Percentiles rank a stretch among this genome's conserved stretches.
Evolutionary conservation across 2,329 filamentous ascomycete species (phyloP).

Genomic region (Apiospora koreana): DNA sequence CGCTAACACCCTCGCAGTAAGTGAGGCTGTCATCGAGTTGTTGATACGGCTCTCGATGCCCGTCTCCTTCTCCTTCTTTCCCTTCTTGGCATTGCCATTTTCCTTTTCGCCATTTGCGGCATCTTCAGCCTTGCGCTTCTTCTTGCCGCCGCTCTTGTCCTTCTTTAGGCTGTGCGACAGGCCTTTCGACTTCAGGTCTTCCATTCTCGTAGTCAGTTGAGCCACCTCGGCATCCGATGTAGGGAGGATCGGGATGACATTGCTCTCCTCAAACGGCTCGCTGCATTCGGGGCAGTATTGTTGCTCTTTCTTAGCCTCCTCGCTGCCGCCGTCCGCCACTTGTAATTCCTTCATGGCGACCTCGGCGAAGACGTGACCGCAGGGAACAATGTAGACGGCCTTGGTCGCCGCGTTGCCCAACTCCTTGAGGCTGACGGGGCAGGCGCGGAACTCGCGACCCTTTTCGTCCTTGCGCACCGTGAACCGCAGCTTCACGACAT

Average conservation of each 20-base stretch:
- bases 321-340: slow-evolving; percentile 20
- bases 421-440: slow-evolving; percentile 84
- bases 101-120: slow-evolving; percentile 18
- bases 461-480: slow-evolving; percentile 44
- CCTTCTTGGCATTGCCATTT: slow-evolving; percentile 50
- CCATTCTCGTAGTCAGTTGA: slow-evolving; percentile 58
- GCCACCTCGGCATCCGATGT: slow-evolving; percentile 70
- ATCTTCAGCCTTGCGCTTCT: slow-evolving; percentile 54
- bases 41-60: slow-evolving; percentile 67
- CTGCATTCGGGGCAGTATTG: slow-evolving; percentile 71
- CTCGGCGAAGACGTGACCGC: slow-evolving; percentile 92
- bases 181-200: slow-evolving; percentile 40
- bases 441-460: slow-evolving; percentile 65
- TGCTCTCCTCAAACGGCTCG: slow-evolving; percentile 68
- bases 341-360: slow-evolving; percentile 78
- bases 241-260: slow-evolving; percentile 83
- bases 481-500: slow-evolving; percentile 86
- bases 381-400: slow-evolving; percentile 88
- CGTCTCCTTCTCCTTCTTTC: slow-evolving; percentile 35
- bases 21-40: slow-evolving; percentile 79
- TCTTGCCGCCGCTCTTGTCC: slow-evolving; percentile 64
- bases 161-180: slow-evolving; percentile 91
- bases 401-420: slow-evolving; percentile 72
- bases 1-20: slow-evolving; percentile 83
- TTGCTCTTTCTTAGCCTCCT: slow-evolving; percentile 31